Conservation (phyloP, 352 stramenopile species). For the Blastocystis sp. region DNA sequence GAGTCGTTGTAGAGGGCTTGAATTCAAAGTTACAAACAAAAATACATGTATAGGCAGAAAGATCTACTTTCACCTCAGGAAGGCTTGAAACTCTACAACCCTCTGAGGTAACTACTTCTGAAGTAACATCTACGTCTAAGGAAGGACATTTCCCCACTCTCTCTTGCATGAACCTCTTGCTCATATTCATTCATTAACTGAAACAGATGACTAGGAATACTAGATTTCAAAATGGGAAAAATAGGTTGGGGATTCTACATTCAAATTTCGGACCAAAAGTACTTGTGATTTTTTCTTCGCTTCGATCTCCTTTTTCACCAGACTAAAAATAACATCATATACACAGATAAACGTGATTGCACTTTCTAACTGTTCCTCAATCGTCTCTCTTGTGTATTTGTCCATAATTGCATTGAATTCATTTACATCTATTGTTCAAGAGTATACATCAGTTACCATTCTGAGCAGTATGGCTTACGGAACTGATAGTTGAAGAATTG, state of each 20-base stretch:
- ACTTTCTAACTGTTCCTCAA: background rate
- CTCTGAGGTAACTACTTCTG: background rate
- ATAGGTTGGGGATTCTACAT: background rate
- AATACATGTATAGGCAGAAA: background rate
- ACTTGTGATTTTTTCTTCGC: background rate
- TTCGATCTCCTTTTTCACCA: constrained; percentile 26
- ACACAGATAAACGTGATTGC: too few species aligned
- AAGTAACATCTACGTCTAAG: too few species aligned
- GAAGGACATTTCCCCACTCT: too few species aligned
- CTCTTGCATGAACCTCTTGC: background rate
- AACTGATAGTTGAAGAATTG: too few species aligned
- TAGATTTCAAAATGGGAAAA: constrained; percentile 22
- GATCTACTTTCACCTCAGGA: background rate
- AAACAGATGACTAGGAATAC: constrained; percentile 15
- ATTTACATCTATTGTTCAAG: background rate
- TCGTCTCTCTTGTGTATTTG: background rate
- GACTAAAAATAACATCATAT: background rate
- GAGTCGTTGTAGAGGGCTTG: background rate
- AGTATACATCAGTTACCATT: too few species aligned
- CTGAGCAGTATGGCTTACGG: too few species aligned
- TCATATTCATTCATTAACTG: constrained; percentile 54
- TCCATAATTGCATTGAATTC: constrained; percentile 3
- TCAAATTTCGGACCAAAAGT: background rate
- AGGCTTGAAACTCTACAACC: background rate
- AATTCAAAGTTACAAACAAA: background rate